These are phyloP conservation scores for Talaromyces sp. DNA, from an alignment of 2,329 filamentous ascomycete species.

Conservation along the genomic window DNA sequence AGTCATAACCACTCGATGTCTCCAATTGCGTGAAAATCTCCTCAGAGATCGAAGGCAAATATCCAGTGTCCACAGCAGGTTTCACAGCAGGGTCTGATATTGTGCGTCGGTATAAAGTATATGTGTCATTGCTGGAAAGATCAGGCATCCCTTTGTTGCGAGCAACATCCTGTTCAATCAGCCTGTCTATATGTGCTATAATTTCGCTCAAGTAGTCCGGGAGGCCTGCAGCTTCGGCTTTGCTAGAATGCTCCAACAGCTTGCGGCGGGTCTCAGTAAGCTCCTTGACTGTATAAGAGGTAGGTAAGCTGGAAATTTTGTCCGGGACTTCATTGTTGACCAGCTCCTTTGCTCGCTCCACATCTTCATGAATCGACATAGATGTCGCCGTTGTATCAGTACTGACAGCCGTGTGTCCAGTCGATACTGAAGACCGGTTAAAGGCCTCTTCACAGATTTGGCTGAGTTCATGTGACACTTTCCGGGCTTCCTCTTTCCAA, in stretches of 20 bases:
- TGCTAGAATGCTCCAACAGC: conserved; percentile 48
- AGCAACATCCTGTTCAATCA: conserved; percentile 44
- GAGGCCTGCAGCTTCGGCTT: conserved; percentile 39
- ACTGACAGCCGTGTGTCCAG: conserved; percentile 40
- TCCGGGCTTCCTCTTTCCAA: conserved; percentile 72
- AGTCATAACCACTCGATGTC: conserved; percentile 9
- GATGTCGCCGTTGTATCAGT: conserved; percentile 50
- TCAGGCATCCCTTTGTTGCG: conserved; percentile 12
- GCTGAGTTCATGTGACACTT: conserved; percentile 78
- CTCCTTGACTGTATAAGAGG: conserved; percentile 50
- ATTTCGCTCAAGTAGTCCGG: conserved; percentile 54
- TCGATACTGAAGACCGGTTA: conserved; percentile 60
- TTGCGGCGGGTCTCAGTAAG: conserved; percentile 55
- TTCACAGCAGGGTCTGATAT: conserved; percentile 17
- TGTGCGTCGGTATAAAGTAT: conserved; percentile 1
- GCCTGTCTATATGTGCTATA: conserved; percentile 54
- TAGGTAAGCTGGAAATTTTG: conserved; percentile 26
- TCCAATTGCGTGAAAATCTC: conserved; percentile 28
- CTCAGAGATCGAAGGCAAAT: conserved; percentile 50
- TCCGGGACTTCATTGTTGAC: conserved; percentile 7
- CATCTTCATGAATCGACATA: conserved; percentile 30
- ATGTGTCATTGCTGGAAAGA: not conserved
- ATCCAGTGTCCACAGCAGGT: conserved; percentile 15
- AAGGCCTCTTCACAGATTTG: conserved; percentile 92
- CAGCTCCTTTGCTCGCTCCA: not conserved